phyloP scores from a whole-genome alignment of 2,329 filamentous ascomycete genomes.

The Dothideomycetes sp. region DNA sequence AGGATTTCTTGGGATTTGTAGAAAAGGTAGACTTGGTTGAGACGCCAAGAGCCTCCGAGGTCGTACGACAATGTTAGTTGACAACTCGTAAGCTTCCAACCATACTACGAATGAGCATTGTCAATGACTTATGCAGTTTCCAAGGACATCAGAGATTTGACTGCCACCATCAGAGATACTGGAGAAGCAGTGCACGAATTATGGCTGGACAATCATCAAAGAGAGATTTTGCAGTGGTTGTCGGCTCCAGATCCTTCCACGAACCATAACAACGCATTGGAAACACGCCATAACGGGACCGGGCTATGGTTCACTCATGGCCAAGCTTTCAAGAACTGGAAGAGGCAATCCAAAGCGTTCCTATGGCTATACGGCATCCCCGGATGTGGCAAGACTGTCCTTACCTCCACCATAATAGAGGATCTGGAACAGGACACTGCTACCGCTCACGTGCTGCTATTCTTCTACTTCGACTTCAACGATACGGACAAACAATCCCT shows the following conservation, averaged over 20 bases:
- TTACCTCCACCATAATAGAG: not conserved
- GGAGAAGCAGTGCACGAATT: not conserved
- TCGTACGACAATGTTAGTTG: not conserved
- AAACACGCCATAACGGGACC: not conserved
- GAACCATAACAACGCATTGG: not conserved
- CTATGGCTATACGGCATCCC: not conserved
- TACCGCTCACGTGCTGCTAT: not conserved
- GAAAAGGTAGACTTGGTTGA: not conserved
- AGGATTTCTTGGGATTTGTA: constrained; percentile 10
- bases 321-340: not conserved
- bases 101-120: too few relatives aligned
- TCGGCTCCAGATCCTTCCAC: not conserved
- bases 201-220: not conserved
- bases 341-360: not conserved
- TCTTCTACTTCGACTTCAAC: constrained; percentile 8
- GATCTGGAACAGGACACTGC: not conserved
- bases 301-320: not conserved
- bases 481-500: not conserved
- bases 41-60: not conserved
- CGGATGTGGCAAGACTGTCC: not conserved
- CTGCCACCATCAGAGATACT: not conserved
- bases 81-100: not conserved
- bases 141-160: too few relatives aligned
- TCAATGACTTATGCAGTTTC: too few relatives aligned
- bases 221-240: not conserved